Conservation (phyloP, 306 rosid species). For the Quercus engelmannii region DNA sequence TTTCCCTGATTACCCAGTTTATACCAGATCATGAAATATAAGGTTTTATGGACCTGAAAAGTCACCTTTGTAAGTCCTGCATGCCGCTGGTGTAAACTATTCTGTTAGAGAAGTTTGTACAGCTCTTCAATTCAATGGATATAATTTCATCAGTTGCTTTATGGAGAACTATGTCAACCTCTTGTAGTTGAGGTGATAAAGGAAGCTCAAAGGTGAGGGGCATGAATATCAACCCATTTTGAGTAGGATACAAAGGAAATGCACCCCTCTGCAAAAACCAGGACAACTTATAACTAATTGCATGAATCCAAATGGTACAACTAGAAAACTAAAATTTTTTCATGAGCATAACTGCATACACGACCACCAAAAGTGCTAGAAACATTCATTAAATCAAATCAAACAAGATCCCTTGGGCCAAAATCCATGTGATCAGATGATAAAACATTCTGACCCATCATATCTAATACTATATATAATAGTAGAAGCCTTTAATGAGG, state of each 20-base stretch:
- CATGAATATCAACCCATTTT: constrained; percentile 68
- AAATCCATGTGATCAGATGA: too few relatives aligned
- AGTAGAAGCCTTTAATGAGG: too few relatives aligned
- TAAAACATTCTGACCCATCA: too few relatives aligned
- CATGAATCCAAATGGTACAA: too few relatives aligned
- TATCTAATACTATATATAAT: too few relatives aligned
- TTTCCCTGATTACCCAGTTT: neutral
- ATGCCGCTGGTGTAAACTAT: constrained; percentile 54
- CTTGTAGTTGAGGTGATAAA: constrained; percentile 63
- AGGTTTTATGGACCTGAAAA: neutral
- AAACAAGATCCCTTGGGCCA: too few relatives aligned
- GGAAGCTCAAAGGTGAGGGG: constrained; percentile 73
- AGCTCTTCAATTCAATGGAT: constrained; percentile 44
- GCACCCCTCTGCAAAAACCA: constrained; percentile 70
- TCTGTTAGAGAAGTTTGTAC: constrained; percentile 13
- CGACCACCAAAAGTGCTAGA: too few relatives aligned
- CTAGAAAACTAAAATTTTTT: too few relatives aligned
- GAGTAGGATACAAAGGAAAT: constrained; percentile 75
- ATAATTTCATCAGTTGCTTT: constrained; percentile 86
- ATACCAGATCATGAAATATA: neutral
- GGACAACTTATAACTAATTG: neutral
- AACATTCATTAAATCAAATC: too few relatives aligned
- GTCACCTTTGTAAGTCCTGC: constrained; percentile 60
- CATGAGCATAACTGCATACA: too few relatives aligned
- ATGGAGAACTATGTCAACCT: constrained; percentile 77